phyloP scores from a whole-genome alignment of 345 rosid species.

The Brassica juncea region DNA sequence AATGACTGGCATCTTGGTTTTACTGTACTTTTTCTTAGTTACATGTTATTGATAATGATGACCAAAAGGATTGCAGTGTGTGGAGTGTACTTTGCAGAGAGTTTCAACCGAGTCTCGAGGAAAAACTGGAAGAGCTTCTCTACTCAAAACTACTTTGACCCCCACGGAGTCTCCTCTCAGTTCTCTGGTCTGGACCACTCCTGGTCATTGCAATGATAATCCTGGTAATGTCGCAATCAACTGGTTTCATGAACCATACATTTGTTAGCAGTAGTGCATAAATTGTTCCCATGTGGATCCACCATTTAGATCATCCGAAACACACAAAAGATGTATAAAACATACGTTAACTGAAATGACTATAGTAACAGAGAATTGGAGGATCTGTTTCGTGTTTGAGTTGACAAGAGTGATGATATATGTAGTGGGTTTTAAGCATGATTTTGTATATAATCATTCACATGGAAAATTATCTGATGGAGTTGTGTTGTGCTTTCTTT shows the following conservation, averaged over 20 bases:
- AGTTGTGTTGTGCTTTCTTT: neutral
- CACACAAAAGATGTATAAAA: neutral
- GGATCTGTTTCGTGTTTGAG: neutral
- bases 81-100: constrained; percentile 93
- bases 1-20: neutral
- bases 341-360: neutral
- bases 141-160: constrained; percentile 88
- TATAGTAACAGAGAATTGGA: neutral
- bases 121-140: constrained; percentile 84
- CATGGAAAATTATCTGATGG: constrained; percentile 5
- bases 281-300: neutral
- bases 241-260: neutral
- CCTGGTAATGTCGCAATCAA: constrained; percentile 49
- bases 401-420: neutral
- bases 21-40: neutral
- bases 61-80: constrained; percentile 49
- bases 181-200: constrained; percentile 97
- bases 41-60: constrained; percentile 12
- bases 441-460: neutral
- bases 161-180: constrained; percentile 73
- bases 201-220: constrained; percentile 72
- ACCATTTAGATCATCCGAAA: neutral
- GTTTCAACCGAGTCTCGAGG: constrained; percentile 57
- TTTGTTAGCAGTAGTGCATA: neutral
- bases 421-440: neutral